Evolutionary conservation across 169 alveolate genomes (phyloP).

Genomic region (Plasmodium ovale): DNA sequence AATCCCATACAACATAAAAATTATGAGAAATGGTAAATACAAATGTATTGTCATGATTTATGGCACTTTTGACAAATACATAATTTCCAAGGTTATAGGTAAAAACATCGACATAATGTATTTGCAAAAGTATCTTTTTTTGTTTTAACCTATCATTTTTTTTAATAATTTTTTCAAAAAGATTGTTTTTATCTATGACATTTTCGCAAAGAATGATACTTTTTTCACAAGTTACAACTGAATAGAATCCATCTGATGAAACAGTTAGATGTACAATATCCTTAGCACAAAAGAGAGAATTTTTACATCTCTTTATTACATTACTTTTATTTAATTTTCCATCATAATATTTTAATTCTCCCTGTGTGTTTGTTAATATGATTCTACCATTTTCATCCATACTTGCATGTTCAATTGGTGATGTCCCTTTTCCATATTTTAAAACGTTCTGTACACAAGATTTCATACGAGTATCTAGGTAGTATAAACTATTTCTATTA

Average conservation of each 20-base stretch:
- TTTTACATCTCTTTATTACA: constrained; percentile 48
- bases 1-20: constrained; percentile 60
- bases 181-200: constrained; percentile 16
- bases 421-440: constrained; percentile 34
- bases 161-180: constrained; percentile 42
- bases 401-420: constrained; percentile 58
- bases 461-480: constrained; percentile 49
- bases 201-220: constrained; percentile 44
- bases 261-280: constrained; percentile 56
- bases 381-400: constrained; percentile 61
- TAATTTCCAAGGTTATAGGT: constrained; percentile 45
- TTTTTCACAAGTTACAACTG: constrained; percentile 46
- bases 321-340: constrained; percentile 58
- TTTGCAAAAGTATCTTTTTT: constrained; percentile 20
- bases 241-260: constrained; percentile 32
- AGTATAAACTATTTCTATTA: constrained; percentile 29
- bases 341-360: constrained; percentile 69
- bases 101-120: constrained; percentile 48
- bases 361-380: constrained; percentile 9
- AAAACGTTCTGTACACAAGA: constrained; percentile 39
- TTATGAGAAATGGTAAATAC: constrained; percentile 37
- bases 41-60: constrained; percentile 9
- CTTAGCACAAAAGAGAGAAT: constrained; percentile 19
- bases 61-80: constrained; percentile 29
- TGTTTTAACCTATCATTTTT: constrained; percentile 39